Conservation (phyloP, 1,284 basidiomycete species). For the Melanopsichium pennsylvanicum region DNA sequence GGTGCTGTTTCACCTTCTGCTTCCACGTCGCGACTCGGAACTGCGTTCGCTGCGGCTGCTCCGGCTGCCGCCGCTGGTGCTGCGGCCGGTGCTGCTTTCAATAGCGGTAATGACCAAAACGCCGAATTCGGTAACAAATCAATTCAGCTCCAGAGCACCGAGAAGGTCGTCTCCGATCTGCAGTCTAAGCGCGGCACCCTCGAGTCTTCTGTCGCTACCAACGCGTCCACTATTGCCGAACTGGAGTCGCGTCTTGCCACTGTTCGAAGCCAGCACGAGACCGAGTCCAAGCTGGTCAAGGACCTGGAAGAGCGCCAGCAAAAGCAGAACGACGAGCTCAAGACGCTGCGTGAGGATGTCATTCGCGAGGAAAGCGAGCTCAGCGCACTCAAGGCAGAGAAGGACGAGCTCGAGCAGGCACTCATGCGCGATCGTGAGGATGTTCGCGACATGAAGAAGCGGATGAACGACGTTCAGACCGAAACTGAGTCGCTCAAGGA, state of each 20-base stretch:
- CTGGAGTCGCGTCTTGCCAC: slow-evolving; percentile 60
- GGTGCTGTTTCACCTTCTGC: slow-evolving; percentile 24
- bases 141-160: slow-evolving; percentile 51
- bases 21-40: slow-evolving; percentile 32
- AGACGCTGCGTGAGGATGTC: slow-evolving; percentile 78
- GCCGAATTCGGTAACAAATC: slow-evolving; percentile 55
- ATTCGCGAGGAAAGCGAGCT: slow-evolving; percentile 92
- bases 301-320: slow-evolving; percentile 77
- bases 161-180: slow-evolving; percentile 51
- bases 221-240: slow-evolving; percentile 50
- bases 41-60: slow-evolving; percentile 23
- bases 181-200: slow-evolving; percentile 43
- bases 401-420: slow-evolving; percentile 86
- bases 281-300: slow-evolving; percentile 78
- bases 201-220: slow-evolving; percentile 40
- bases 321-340: slow-evolving; percentile 79
- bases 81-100: slow-evolving; percentile 16
- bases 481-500: slow-evolving; percentile 78
- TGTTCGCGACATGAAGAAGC: slow-evolving; percentile 81
- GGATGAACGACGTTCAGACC: slow-evolving; percentile 80
- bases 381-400: slow-evolving; percentile 86
- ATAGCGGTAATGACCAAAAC: slow-evolving; percentile 24
- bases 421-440: slow-evolving; percentile 94
- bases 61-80: slow-evolving; percentile 17
- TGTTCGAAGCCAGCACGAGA: slow-evolving; percentile 78